phyloP scores from a whole-genome alignment of 2,329 filamentous ascomycete species.

The Ophiocordyceps camponoti-floridani region DNA sequence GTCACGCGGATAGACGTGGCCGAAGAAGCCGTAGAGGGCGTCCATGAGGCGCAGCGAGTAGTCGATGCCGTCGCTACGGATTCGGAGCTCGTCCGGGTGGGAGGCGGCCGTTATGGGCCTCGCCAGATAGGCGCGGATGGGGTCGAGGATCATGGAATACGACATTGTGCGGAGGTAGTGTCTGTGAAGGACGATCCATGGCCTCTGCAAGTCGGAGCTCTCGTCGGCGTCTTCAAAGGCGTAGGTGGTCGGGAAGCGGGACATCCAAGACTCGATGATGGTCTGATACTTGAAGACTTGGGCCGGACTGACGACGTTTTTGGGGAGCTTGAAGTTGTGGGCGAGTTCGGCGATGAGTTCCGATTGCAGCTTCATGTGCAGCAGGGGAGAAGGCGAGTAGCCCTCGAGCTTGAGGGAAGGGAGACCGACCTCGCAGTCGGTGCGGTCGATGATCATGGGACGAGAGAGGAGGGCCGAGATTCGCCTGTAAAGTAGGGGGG shows the following conservation, averaged over 20 bases:
- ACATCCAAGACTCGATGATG: constrained; percentile 21
- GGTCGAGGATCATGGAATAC: constrained; percentile 26
- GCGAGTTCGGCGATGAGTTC: constrained; percentile 8
- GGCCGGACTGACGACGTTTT: constrained; percentile 8
- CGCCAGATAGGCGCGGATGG: constrained; percentile 26
- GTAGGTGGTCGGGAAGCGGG: constrained; percentile 21
- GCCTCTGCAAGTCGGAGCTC: constrained; percentile 17
- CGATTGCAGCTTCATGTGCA: constrained; percentile 14
- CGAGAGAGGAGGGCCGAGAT: constrained; percentile 14
- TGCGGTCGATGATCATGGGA: constrained; percentile 12
- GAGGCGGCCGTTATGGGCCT: constrained; percentile 12
- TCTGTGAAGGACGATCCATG: constrained; percentile 26
- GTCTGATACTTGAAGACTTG: constrained; percentile 10
- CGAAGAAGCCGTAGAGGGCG: constrained; percentile 20
- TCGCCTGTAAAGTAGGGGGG: constrained; percentile 7
- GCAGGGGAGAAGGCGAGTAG: constrained; percentile 8
- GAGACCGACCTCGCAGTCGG: constrained; percentile 8
- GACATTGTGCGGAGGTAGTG: constrained; percentile 24
- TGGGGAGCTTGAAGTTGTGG: constrained; percentile 9
- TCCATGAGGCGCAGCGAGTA: constrained; percentile 22
- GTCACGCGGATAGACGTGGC: constrained; percentile 24
- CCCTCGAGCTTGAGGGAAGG: constrained; percentile 12
- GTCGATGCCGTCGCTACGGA: constrained; percentile 21
- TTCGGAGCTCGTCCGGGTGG: constrained; percentile 12
- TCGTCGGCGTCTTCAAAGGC: constrained; percentile 19